A percentile compares a stretch with the other conserved stretches of the same genome.
Evolutionary conservation across 2,329 filamentous ascomycete genomes (phyloP).

Genomic region (Aspergillus calidoustus): DNA sequence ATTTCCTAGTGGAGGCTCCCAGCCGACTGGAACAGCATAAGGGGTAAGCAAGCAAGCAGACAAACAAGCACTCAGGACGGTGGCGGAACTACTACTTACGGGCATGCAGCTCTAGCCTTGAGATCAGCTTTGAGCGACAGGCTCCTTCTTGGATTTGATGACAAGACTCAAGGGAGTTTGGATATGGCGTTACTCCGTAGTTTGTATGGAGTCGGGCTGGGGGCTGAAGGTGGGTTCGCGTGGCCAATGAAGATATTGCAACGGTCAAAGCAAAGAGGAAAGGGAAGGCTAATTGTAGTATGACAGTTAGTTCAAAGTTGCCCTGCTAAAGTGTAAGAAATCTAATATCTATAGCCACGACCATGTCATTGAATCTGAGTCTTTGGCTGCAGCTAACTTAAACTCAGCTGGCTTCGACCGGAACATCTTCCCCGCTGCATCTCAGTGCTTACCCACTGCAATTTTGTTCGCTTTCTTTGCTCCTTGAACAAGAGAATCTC

Average conservation of each 20-base stretch:
- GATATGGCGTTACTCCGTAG: background rate
- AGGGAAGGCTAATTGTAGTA: background rate
- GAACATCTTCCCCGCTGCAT: slow-evolving; percentile 15
- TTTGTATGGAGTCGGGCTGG: slow-evolving; percentile 7
- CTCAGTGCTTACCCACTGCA: slow-evolving; percentile 2
- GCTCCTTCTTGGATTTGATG: background rate
- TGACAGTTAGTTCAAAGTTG: background rate
- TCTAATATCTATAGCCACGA: background rate
- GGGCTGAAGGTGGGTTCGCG: slow-evolving; percentile 4
- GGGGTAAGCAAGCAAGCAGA: background rate
- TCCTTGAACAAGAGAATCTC: background rate
- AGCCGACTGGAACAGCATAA: slow-evolving; percentile 6
- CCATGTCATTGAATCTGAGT: background rate
- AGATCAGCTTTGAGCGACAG: background rate
- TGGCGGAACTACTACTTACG: background rate
- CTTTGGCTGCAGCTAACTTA: background rate
- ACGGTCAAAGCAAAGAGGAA: background rate
- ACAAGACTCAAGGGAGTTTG: slow-evolving; percentile 1
- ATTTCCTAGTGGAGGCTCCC: slow-evolving; percentile 10
- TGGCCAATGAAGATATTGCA: slow-evolving; percentile 13
- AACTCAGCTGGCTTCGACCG: slow-evolving; percentile 4
- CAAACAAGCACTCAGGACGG: background rate
- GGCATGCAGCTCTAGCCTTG: background rate
- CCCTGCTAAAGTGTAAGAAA: background rate
- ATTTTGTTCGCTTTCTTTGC: background rate